Conservation (phyloP, 2,329 filamentous ascomycete genomes). For the Fusarium sp. region DNA sequence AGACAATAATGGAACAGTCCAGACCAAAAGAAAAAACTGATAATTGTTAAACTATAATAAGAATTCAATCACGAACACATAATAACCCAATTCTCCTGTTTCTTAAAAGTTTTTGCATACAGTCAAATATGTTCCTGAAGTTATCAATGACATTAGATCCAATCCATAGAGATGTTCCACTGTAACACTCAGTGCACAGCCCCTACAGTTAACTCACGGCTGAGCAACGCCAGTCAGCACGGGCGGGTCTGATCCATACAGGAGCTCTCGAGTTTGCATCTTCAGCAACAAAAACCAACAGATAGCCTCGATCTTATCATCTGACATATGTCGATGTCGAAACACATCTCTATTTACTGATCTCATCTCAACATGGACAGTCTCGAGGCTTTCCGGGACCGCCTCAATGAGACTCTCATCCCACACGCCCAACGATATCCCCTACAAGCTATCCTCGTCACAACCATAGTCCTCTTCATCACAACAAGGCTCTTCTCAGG, state of each 20-base stretch:
- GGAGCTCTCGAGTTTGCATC: slow-evolving; percentile 26
- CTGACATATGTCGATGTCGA: neutral
- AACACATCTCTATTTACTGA: neutral
- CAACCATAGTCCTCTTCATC: slow-evolving; percentile 45
- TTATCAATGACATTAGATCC: neutral
- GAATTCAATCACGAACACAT: no score
- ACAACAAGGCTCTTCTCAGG: slow-evolving; percentile 45
- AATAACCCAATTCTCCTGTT: no score
- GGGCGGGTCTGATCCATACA: slow-evolving; percentile 35
- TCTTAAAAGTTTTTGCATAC: no score
- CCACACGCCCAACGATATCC: slow-evolving; percentile 41
- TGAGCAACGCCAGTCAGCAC: slow-evolving; percentile 29
- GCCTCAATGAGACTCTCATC: slow-evolving; percentile 37
- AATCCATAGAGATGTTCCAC: neutral
- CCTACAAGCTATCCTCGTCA: slow-evolving; percentile 39
- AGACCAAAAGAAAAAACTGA: no score
- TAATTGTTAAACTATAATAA: no score
- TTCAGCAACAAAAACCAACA: slow-evolving; percentile 35
- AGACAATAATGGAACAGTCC: no score
- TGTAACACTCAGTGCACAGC: slow-evolving; percentile 30
- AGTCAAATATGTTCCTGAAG: no score
- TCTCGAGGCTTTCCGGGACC: slow-evolving; percentile 19
- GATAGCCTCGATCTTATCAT: slow-evolving; percentile 23
- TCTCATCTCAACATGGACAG: slow-evolving; percentile 28
- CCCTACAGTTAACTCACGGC: slow-evolving; percentile 17